Evolutionary conservation across 2,329 filamentous ascomycete species (phyloP).

Genomic region (Colletotrichum liriopes): DNA sequence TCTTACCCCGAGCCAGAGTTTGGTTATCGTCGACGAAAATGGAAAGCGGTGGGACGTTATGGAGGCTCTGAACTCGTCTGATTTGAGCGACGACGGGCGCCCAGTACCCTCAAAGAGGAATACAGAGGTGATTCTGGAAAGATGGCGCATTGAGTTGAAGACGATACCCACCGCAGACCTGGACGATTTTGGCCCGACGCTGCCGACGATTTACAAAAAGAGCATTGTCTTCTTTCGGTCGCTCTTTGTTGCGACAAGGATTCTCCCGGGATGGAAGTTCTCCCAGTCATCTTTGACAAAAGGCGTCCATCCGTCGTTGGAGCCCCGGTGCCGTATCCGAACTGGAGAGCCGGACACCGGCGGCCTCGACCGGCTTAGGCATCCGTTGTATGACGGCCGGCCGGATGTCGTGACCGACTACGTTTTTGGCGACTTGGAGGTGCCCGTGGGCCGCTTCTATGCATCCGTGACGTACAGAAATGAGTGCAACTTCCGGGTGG

Average conservation of each 20-base stretch:
- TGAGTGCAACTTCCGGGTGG: slow-evolving; percentile 91
- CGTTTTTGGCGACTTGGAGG: slow-evolving; percentile 86
- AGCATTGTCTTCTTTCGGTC: slow-evolving; percentile 95
- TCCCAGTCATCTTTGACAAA: slow-evolving; percentile 81
- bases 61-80: slow-evolving; percentile 81
- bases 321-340: slow-evolving; percentile 85
- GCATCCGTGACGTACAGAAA: slow-evolving; percentile 88
- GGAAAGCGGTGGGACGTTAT: slow-evolving; percentile 95
- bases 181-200: slow-evolving; percentile 72
- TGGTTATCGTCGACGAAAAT: slow-evolving; percentile 89
- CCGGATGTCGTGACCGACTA: slow-evolving; percentile 80
- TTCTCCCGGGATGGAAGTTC: slow-evolving; percentile 91
- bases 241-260: slow-evolving; percentile 84
- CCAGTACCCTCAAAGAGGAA: slow-evolving; percentile 59
- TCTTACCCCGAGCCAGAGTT: slow-evolving; percentile 85
- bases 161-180: slow-evolving; percentile 64
- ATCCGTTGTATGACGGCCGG: slow-evolving; percentile 77
- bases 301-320: slow-evolving; percentile 76
- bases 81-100: slow-evolving; percentile 62
- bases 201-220: slow-evolving; percentile 97
- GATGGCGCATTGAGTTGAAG: slow-evolving; percentile 90
- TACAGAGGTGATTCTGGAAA: slow-evolving; percentile 87
- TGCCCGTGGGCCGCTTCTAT: slow-evolving; percentile 87
- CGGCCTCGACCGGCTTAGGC: slow-evolving; percentile 78
- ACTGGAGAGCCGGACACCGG: slow-evolving; percentile 71